Evolutionary conservation across 306 rosid genomes (phyloP).

Genomic region (Inga leiocalycina): DNA sequence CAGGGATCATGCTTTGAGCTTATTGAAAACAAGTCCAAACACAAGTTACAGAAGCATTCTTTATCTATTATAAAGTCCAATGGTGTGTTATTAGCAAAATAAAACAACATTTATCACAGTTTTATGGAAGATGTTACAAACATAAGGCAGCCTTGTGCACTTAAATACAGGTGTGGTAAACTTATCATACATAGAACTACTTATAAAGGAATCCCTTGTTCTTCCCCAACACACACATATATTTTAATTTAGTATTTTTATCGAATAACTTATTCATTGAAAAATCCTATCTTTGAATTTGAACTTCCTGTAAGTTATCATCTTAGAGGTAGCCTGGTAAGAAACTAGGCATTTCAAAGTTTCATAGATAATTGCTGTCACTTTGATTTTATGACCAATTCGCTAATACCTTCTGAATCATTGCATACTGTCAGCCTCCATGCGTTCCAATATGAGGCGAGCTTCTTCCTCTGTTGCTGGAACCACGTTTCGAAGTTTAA

Average conservation of each 20-base stretch:
- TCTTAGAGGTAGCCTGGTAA: not conserved
- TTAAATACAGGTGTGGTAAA: not conserved
- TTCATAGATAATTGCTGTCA: slow-evolving; percentile 26
- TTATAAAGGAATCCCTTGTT: not conserved
- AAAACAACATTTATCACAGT: not conserved
- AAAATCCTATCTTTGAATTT: not conserved
- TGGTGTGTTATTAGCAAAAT: not conserved
- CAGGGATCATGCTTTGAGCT: not conserved
- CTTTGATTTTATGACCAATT: slow-evolving; percentile 33
- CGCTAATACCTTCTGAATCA: slow-evolving; percentile 12
- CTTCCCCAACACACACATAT: not conserved
- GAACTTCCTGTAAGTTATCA: slow-evolving; percentile 15
- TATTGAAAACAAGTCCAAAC: slow-evolving; percentile 14
- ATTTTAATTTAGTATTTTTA: not conserved
- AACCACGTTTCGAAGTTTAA: slow-evolving; percentile 70
- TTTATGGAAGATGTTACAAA: not conserved
- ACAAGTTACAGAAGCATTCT: slow-evolving; percentile 12
- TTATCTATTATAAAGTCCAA: not conserved
- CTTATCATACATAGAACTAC: slow-evolving; percentile 16
- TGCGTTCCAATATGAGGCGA: slow-evolving; percentile 69
- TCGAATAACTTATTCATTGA: not conserved
- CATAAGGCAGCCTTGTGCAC: not conserved
- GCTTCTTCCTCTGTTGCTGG: slow-evolving; percentile 99
- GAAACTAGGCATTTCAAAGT: not conserved
- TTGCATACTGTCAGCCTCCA: slow-evolving; percentile 72